These are phyloP conservation scores for Quercus berberidifolia DNA, from an alignment of 306 rosid species.

Conservation along the genomic window DNA sequence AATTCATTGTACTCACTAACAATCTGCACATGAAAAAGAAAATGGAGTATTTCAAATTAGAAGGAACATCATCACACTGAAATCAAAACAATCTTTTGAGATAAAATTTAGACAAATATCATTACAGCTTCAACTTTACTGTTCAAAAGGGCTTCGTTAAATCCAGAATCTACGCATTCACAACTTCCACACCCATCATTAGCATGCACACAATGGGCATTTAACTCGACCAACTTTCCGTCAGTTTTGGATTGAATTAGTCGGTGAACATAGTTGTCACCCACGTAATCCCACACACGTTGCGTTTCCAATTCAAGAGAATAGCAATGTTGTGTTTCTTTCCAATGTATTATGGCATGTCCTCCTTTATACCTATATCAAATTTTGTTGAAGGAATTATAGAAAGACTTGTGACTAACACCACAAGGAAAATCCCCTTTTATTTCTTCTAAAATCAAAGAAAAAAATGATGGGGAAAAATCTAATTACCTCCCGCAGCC, in stretches of 20 bases:
- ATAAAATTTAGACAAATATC: constrained; percentile 11
- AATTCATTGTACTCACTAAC: constrained; percentile 87
- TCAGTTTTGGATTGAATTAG: constrained; percentile 92
- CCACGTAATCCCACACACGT: constrained; percentile 95
- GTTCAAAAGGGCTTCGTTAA: constrained; percentile 74
- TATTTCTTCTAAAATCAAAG: not conserved
- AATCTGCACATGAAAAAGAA: constrained; percentile 51
- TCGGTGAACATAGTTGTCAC: constrained; percentile 95
- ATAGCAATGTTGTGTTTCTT: constrained; percentile 92
- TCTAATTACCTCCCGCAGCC: constrained; percentile 88
- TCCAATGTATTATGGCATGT: constrained; percentile 93
- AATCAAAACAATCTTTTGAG: not conserved
- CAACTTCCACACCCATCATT: constrained; percentile 65
- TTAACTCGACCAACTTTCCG: constrained; percentile 88
- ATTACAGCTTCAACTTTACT: constrained; percentile 96
- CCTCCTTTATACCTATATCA: constrained; percentile 78
- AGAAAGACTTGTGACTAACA: not conserved
- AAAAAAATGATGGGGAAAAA: constrained; percentile 2
- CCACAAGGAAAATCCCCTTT: not conserved
- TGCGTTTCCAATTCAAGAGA: constrained; percentile 90
- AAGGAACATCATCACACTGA: constrained; percentile 1
- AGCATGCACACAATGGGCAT: constrained; percentile 54
- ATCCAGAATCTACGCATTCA: constrained; percentile 62
- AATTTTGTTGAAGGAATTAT: constrained; percentile 6
- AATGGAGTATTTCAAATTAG: constrained; percentile 15